phyloP scores from a whole-genome alignment of 2,329 filamentous ascomycete species.

The Alternaria triticimaculans region DNA sequence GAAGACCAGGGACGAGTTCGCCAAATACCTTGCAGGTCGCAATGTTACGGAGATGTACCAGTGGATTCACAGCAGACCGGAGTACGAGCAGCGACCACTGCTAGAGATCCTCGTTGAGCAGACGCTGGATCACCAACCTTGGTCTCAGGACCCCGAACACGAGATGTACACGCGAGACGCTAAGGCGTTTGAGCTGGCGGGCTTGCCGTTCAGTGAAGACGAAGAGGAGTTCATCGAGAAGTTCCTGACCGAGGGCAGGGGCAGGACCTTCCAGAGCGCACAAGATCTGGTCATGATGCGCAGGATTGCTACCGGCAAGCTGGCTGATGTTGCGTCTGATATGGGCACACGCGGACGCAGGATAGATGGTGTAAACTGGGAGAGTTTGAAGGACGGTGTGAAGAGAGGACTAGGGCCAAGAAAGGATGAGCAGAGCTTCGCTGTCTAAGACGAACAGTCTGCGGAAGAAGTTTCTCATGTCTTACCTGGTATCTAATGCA shows the following conservation, averaged over 20 bases:
- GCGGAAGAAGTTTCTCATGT: neutral
- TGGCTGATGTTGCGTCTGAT: constrained; percentile 53
- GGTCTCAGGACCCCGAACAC: constrained; percentile 14
- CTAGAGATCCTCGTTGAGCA: constrained; percentile 69
- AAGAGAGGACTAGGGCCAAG: constrained; percentile 46
- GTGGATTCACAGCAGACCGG: constrained; percentile 71
- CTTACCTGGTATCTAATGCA: neutral
- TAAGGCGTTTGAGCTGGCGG: constrained; percentile 72
- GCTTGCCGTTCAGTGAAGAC: constrained; percentile 71
- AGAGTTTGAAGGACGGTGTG: constrained; percentile 49
- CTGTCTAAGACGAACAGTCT: constrained; percentile 8
- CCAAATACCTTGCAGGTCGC: constrained; percentile 70
- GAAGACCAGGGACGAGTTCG: constrained; percentile 69
- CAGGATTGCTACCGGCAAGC: constrained; percentile 70
- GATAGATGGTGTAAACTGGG: constrained; percentile 61
- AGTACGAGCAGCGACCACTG: constrained; percentile 66
- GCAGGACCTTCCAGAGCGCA: constrained; percentile 68
- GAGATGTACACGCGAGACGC: constrained; percentile 52
- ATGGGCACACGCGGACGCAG: constrained; percentile 49
- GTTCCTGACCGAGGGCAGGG: constrained; percentile 69
- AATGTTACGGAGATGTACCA: constrained; percentile 76
- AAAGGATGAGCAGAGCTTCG: constrained; percentile 30
- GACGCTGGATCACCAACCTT: constrained; percentile 30
- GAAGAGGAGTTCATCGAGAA: constrained; percentile 80
- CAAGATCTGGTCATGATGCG: constrained; percentile 79